These are phyloP conservation scores for Leishmania major DNA, from an alignment of 208 protist genomes.

Conservation along the genomic window DNA sequence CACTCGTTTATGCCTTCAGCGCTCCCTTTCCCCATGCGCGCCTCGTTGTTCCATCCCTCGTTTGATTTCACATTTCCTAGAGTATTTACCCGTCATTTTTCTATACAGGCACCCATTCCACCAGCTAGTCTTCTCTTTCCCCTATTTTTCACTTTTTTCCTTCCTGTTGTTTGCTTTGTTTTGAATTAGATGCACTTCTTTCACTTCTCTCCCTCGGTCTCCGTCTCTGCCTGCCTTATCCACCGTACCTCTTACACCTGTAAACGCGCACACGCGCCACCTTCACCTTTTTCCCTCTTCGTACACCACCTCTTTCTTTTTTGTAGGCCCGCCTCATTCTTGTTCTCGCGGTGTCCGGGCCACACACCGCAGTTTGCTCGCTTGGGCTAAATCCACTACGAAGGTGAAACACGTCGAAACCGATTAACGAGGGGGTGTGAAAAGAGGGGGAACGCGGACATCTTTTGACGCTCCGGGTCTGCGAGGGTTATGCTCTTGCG, in stretches of 20 bases:
- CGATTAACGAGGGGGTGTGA: neutral
- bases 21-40: neutral
- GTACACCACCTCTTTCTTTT: neutral
- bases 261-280: neutral
- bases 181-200: conserved; percentile 1
- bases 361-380: neutral
- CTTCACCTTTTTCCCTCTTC: neutral
- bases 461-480: neutral
- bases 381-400: neutral
- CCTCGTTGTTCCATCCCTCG: neutral
- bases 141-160: neutral
- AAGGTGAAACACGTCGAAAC: neutral
- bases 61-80: conserved; percentile 2
- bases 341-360: neutral
- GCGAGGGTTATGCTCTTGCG: neutral
- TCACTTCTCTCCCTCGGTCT: neutral
- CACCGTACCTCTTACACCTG: neutral
- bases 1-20: neutral
- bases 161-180: neutral
- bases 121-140: neutral
- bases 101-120: neutral
- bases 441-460: neutral
- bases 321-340: neutral
- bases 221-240: neutral
- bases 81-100: conserved; percentile 5